Base-by-base conservation (phyloP, 257 asterid species). In the Ballota nigra region DNA sequence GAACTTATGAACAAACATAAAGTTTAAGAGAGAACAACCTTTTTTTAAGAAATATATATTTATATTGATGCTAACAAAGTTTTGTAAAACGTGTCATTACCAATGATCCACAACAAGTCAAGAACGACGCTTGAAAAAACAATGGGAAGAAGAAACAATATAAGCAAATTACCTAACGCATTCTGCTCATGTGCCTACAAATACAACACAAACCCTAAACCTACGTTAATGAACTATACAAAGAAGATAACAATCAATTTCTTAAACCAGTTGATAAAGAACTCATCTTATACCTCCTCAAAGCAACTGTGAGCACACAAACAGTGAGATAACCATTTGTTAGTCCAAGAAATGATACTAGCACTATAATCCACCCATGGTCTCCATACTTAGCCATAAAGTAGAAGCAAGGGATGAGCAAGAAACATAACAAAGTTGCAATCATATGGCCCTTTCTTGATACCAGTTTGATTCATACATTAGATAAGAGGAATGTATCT, bases 141-240 rank as follows among this genome's bases (percentile, higher is more conserved):
- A 36, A 96, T 97, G 19, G 75, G 85, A 20, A 87, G 87, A 72
- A 93, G 92, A 71, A 87, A 86, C 41, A 93, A 41, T 24, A 93
- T 91, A 19, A 93, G 77, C 82, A 93, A 31, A 61, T 91, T 93
- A n/a, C 97, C 98, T 74, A 91, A 69, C 15, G 98, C 98, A 68
- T 93, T 91, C 78, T 89, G 96, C 86, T 93, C 96, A 3, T 97
- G 97, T 15, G 97, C 97, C 98, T 93, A 56, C 74, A 74, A n/a
- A 11, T 12, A 8, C 18, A 60, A 47, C 22, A 47, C 2, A 36
- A 49, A 72, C 43, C 22, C 68, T 66, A 34, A 6, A 11, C 0
- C 5, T 19, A 15, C 5, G 6, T 75, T n/a, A 47, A 20, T 61
- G 23, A 40, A 0, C 12, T 1, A 28, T 51, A 18, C 43, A 58